These are phyloP conservation scores for Smittium culicis DNA, from an alignment of 371 early-diverging fungal species.

Conservation along the genomic window DNA sequence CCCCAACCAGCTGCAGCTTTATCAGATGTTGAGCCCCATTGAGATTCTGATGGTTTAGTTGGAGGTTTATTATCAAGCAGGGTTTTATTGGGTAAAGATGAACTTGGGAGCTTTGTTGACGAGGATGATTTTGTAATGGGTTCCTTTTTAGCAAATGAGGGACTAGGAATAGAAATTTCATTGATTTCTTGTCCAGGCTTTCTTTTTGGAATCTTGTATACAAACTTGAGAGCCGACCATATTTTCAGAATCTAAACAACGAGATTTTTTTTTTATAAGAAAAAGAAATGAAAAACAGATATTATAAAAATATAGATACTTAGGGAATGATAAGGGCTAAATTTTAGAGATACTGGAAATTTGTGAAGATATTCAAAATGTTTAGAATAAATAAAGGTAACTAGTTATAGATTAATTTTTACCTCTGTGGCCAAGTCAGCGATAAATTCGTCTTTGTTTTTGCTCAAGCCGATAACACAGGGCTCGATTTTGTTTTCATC, in stretches of 20 bases:
- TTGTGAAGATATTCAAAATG: too few species aligned
- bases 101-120: background rate
- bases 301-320: too few species aligned
- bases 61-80: background rate
- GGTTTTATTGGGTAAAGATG: background rate
- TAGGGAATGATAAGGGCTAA: too few species aligned
- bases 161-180: background rate
- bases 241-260: constrained; percentile 26
- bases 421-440: constrained; percentile 21
- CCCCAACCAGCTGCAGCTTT: too few species aligned
- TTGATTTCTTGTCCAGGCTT: constrained; percentile 12
- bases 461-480: constrained; percentile 17
- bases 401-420: background rate
- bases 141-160: background rate
- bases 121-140: background rate
- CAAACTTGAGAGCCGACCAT: constrained; percentile 34
- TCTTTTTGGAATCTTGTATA: constrained; percentile 42
- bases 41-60: background rate
- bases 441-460: constrained; percentile 25
- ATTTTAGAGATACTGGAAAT: too few species aligned
- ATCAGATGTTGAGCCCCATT: too few species aligned
- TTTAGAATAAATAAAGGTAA: background rate
- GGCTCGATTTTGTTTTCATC: constrained; percentile 38
- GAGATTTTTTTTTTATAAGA: background rate
- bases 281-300: background rate